phyloP scores from a whole-genome alignment of 1,139 yeast genomes.

The Saccharomyces hybrid region DNA sequence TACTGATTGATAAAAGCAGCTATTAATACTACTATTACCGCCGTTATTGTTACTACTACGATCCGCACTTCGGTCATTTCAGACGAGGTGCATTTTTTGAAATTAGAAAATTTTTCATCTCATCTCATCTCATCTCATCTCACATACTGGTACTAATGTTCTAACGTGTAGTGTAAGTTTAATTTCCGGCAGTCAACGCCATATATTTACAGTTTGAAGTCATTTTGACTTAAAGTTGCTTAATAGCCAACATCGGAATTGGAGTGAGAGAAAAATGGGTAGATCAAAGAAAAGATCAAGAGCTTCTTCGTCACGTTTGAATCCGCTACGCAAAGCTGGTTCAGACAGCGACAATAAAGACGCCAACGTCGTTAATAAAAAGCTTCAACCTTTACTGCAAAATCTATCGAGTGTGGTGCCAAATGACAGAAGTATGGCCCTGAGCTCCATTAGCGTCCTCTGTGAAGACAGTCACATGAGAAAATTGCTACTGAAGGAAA shows the following conservation, averaged over 20 bases:
- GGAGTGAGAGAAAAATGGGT: conserved; percentile 43
- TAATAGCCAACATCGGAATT: too few species aligned
- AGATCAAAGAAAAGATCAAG: conserved; percentile 67
- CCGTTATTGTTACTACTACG: too few species aligned
- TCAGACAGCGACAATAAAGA: conserved; percentile 36
- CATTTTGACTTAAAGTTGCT: background rate
- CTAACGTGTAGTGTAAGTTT: too few species aligned
- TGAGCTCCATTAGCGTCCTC: conserved; percentile 63
- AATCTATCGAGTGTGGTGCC: conserved; percentile 57
- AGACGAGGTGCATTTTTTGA: background rate
- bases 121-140: conserved; percentile 14
- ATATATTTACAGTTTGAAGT: background rate
- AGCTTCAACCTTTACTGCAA: conserved; percentile 59
- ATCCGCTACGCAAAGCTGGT: conserved; percentile 36
- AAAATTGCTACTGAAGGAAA: conserved; percentile 58
- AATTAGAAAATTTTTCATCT: conserved; percentile 5
- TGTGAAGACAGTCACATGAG: conserved; percentile 65
- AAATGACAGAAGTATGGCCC: conserved; percentile 72
- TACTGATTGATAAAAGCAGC: background rate
- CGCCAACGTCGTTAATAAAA: conserved; percentile 45
- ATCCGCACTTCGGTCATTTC: background rate
- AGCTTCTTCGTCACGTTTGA: conserved; percentile 46
- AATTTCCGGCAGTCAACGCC: too few species aligned
- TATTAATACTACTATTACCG: too few species aligned
- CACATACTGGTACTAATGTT: background rate